Evolutionary conservation across 176 grass and related monocot genomes (phyloP).

Genomic region (Oryza nivara): DNA sequence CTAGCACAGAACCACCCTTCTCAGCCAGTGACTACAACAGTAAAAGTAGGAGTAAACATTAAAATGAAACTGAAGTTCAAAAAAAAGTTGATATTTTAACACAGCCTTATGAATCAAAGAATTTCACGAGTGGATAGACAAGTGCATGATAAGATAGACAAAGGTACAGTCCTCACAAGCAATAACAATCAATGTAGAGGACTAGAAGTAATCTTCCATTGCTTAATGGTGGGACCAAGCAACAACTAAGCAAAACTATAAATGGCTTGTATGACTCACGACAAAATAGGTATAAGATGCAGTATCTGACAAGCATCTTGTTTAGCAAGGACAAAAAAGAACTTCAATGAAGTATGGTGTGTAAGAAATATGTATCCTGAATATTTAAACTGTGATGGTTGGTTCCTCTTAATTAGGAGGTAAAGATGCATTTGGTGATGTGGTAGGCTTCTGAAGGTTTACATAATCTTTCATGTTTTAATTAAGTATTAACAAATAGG

Average conservation of each 20-base stretch:
- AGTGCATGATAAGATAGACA: not conserved
- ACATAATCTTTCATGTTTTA: not conserved
- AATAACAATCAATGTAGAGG: not conserved
- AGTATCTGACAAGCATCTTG: not conserved
- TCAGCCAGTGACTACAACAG: conserved; percentile 76
- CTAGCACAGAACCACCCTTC: conserved; percentile 88
- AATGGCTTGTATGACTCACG: not conserved
- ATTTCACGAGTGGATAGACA: conserved; percentile 10
- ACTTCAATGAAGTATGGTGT: not conserved
- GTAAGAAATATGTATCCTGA: not conserved
- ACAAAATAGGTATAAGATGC: not conserved
- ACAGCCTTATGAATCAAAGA: conserved; percentile 1
- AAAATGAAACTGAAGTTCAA: conserved; percentile 21
- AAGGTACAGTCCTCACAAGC: not conserved
- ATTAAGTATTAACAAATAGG: not conserved
- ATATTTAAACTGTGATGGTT: not conserved
- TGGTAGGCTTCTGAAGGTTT: not conserved
- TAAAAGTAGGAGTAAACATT: conserved; percentile 35
- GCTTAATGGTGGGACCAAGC: not conserved
- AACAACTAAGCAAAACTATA: not conserved
- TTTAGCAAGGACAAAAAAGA: not conserved
- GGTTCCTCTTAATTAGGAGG: not conserved
- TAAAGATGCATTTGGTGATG: not conserved
- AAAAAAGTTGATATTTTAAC: conserved; percentile 2
- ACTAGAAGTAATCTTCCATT: conserved; percentile 11